Percentiles rank a stretch among this genome's conserved stretches.
Evolutionary conservation across 1,139 yeast species (phyloP).

Genomic region (Nematodospora anomalae): DNA sequence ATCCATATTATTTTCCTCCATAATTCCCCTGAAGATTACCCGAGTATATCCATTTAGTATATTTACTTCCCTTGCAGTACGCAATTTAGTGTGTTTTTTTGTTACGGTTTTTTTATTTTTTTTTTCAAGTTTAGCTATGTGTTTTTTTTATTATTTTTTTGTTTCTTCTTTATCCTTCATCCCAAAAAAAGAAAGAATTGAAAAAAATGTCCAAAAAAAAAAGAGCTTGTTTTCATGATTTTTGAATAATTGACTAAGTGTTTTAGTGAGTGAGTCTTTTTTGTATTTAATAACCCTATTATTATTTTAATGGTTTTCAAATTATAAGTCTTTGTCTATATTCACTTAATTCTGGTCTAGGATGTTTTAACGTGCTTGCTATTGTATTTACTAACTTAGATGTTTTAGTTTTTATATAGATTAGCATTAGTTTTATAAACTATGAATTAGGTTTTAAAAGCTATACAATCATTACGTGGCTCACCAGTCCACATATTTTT

Average conservation of each 20-base stretch:
- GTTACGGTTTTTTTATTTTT: neutral
- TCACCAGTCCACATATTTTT: slow-evolving; percentile 10
- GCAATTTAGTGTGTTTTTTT: neutral
- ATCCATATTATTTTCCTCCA: slow-evolving; percentile 3
- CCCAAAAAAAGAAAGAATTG: slow-evolving; percentile 8
- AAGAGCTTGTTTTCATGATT: slow-evolving; percentile 2
- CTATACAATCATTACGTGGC: neutral
- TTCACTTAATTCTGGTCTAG: slow-evolving; percentile 12
- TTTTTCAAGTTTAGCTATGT: slow-evolving; percentile 2
- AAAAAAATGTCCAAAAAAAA: slow-evolving; percentile 7
- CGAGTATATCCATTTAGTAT: neutral
- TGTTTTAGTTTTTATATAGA: neutral
- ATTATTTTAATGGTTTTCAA: slow-evolving; percentile 3
- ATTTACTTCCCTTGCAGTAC: neutral
- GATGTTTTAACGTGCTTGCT: slow-evolving; percentile 9
- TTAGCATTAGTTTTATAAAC: too few relatives aligned
- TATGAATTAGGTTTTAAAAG: neutral
- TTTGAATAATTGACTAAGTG: slow-evolving; percentile 2
- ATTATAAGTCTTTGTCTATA: slow-evolving; percentile 1
- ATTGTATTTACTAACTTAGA: neutral
- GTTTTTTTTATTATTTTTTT: slow-evolving; percentile 3
- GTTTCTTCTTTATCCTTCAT: slow-evolving; percentile 3
- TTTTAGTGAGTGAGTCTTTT: slow-evolving; percentile 8
- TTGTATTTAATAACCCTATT: slow-evolving; percentile 5
- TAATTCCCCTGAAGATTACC: neutral